Conservation (phyloP, 257 asterid genomes). For the Solanum corneliomulleri region DNA sequence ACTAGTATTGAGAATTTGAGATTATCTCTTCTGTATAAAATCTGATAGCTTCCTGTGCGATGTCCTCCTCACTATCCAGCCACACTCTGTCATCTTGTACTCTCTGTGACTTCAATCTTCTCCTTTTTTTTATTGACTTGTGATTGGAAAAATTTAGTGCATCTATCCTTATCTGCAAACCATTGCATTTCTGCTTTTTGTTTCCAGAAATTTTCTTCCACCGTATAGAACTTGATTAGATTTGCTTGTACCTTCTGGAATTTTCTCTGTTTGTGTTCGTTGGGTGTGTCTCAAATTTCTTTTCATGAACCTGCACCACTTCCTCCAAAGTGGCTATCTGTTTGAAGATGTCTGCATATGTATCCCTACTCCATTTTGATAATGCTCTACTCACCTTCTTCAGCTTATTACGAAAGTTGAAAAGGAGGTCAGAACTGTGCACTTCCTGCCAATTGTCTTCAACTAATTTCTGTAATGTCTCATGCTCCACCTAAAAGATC, state of each 20-base stretch:
- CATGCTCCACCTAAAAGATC: neutral
- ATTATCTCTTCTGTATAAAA: neutral
- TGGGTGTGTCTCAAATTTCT: neutral
- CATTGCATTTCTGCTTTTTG: neutral
- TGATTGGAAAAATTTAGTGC: neutral
- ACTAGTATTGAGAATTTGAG: neutral
- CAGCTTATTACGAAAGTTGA: neutral
- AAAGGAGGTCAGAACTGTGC: neutral
- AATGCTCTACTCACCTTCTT: neutral
- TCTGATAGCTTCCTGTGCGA: neutral
- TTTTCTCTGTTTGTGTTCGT: neutral
- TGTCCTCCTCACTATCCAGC: neutral
- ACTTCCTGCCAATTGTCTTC: neutral
- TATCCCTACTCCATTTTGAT: neutral
- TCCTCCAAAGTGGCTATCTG: neutral
- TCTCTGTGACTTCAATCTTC: neutral
- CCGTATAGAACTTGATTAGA: neutral
- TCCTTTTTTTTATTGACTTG: neutral
- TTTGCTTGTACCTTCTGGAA: neutral
- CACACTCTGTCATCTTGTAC: neutral
- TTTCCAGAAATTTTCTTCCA: neutral
- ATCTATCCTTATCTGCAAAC: neutral
- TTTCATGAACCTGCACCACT: neutral
- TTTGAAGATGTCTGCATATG: neutral
- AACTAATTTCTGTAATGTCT: neutral